Evolutionary conservation across 495 filamentous ascomycete genomes (phyloP).

Genomic region (Astrothelium subdiscretum): DNA sequence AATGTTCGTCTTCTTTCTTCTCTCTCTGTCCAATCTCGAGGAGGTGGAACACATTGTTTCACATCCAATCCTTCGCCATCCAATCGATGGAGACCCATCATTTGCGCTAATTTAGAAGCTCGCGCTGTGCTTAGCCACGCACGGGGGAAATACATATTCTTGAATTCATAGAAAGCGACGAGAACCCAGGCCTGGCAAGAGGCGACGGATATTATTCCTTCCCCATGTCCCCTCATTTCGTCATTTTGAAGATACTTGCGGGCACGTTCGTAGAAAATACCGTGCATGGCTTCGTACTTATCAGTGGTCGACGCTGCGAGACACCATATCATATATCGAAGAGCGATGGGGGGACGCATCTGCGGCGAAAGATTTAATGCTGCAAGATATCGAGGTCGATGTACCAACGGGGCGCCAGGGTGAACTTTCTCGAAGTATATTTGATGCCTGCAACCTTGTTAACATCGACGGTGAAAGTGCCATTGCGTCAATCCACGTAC

Average conservation of each 20-base stretch:
- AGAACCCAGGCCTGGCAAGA: slow-evolving; percentile 76
- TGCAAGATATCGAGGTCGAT: slow-evolving; percentile 73
- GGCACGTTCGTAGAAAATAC: slow-evolving; percentile 76
- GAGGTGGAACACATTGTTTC: slow-evolving; percentile 76
- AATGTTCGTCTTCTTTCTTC: slow-evolving; percentile 89
- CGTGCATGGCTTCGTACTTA: slow-evolving; percentile 63
- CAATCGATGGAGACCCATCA: slow-evolving; percentile 87
- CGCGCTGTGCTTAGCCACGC: slow-evolving; percentile 89
- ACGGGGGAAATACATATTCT: slow-evolving; percentile 93
- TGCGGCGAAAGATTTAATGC: slow-evolving; percentile 75
- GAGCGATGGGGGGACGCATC: slow-evolving; percentile 73
- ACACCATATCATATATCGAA: slow-evolving; percentile 92
- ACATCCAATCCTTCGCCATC: slow-evolving; percentile 83
- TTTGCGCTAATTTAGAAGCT: slow-evolving; percentile 62
- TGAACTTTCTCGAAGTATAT: slow-evolving; percentile 89
- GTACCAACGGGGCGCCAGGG: slow-evolving; percentile 73
- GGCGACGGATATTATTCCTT: slow-evolving; percentile 68
- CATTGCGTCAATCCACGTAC: slow-evolving; percentile 38
- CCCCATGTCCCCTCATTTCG: slow-evolving; percentile 88
- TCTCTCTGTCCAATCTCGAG: slow-evolving; percentile 83
- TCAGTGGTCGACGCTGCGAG: slow-evolving; percentile 72
- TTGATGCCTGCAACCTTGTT: slow-evolving; percentile 45
- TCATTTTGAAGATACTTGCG: slow-evolving; percentile 83
- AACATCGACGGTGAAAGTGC: not conserved
- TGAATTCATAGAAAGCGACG: slow-evolving; percentile 79